phyloP scores from a whole-genome alignment of 140 eudicot genomes.

The Ambrosia hybrid region DNA sequence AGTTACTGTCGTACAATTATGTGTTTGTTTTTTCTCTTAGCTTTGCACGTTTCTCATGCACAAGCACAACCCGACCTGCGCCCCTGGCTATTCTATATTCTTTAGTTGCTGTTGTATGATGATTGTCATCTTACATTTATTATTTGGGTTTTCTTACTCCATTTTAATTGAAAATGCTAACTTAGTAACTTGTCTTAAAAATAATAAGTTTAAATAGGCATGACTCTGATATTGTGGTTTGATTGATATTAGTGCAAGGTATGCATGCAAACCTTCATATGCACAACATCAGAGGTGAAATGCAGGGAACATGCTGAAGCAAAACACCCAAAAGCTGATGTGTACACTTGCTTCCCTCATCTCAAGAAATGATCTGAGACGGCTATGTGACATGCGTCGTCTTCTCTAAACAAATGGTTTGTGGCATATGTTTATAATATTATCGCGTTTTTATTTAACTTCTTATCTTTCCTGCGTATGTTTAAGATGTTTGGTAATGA shows the following conservation, averaged over 20 bases:
- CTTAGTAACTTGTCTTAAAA: not conserved
- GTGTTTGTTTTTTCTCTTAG: too few species aligned
- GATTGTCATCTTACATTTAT: not conserved
- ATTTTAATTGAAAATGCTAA: not conserved
- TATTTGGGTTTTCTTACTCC: not conserved
- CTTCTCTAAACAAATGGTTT: not conserved
- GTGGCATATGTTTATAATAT: conserved; percentile 17
- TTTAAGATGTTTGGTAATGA: not conserved
- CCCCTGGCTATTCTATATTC: too few species aligned
- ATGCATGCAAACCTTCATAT: conserved; percentile 87
- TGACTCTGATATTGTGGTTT: conserved; percentile 4
- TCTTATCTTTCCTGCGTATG: not conserved
- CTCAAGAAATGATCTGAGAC: conserved; percentile 4
- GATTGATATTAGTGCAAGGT: conserved; percentile 69
- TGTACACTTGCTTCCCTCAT: conserved; percentile 15
- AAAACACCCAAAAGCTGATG: conserved; percentile 21
- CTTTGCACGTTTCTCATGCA: too few species aligned
- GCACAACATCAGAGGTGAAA: conserved; percentile 66
- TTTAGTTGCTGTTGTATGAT: not conserved
- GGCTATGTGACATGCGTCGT: not conserved
- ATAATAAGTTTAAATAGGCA: not conserved
- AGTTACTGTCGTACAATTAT: too few species aligned
- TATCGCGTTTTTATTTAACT: not conserved
- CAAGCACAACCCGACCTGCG: too few species aligned
- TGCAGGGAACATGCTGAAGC: conserved; percentile 23